Percentiles rank a stretch among this genome's conserved stretches.
These are phyloP conservation scores for Fonsecaea monophora DNA, from an alignment of 2,329 filamentous ascomycete genomes.

Conservation along the genomic window DNA sequence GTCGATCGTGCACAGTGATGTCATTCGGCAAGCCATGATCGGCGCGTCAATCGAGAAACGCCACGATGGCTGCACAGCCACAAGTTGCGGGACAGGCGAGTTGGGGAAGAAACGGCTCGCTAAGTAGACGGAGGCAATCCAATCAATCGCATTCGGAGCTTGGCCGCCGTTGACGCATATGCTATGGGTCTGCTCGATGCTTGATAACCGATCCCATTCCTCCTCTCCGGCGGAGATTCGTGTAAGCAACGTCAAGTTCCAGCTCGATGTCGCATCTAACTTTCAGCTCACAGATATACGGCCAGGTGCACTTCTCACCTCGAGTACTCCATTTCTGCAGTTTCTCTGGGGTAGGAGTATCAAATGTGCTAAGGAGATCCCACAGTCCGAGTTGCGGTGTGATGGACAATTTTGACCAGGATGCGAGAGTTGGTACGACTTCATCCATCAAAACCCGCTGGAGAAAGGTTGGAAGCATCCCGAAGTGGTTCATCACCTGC, in stretches of 20 bases:
- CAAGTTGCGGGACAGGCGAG: constrained; percentile 8
- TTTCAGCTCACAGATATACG: constrained; percentile 79
- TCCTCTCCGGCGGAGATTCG: constrained; percentile 67
- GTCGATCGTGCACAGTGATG: constrained; percentile 24
- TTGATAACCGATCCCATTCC: constrained; percentile 15
- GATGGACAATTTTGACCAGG: constrained; percentile 94
- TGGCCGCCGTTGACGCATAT: constrained; percentile 4
- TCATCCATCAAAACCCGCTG: constrained; percentile 73
- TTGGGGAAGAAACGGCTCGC: neutral
- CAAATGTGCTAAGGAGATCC: constrained; percentile 77
- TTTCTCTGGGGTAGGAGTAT: constrained; percentile 78
- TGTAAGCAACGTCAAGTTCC: constrained; percentile 84
- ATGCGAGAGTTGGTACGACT: constrained; percentile 85
- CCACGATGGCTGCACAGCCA: constrained; percentile 29
- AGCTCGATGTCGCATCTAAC: constrained; percentile 85
- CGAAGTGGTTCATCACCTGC: constrained; percentile 78
- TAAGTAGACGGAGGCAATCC: neutral
- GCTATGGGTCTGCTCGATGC: constrained; percentile 18
- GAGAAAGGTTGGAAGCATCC: constrained; percentile 76
- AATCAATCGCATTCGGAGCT: constrained; percentile 17
- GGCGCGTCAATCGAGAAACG: constrained; percentile 16
- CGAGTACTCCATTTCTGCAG: constrained; percentile 84
- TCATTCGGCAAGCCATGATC: constrained; percentile 26
- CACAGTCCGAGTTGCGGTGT: constrained; percentile 77
- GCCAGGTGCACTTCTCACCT: constrained; percentile 90